A percentile compares a stretch with the other conserved stretches of the same genome.
Evolutionary conservation across 371 early-diverging fungal species (phyloP).

Genomic region (Apophysomyces variabilis): DNA sequence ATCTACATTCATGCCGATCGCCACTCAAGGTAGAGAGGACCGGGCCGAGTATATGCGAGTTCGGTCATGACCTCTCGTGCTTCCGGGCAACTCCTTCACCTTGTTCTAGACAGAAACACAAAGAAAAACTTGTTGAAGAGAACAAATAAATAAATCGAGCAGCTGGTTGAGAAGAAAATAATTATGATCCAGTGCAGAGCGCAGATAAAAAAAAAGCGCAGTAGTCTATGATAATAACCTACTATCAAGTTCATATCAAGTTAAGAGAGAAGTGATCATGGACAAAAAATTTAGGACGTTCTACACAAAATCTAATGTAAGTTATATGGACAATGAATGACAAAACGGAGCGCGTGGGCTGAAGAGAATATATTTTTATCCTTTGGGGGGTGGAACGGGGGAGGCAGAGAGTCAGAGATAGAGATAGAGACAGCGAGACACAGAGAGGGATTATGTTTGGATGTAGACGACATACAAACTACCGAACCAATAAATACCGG

Average conservation of each 20-base stretch:
- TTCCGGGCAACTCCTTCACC: conserved; percentile 1
- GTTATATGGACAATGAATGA: background rate
- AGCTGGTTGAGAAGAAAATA: conserved; percentile 6
- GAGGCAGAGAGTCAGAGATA: no score
- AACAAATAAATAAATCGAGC: conserved; percentile 7
- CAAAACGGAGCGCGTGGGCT: conserved; percentile 4
- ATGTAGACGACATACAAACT: conserved; percentile 6
- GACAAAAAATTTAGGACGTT: no score
- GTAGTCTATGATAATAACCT: background rate
- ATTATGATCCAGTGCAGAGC: conserved; percentile 8
- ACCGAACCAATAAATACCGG: conserved; percentile 10
- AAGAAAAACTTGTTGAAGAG: background rate
- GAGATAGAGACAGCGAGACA: no score
- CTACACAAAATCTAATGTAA: no score
- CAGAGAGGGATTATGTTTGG: background rate
- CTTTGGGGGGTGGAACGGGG: background rate
- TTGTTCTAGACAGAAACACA: conserved; percentile 9
- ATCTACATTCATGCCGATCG: conserved; percentile 4
- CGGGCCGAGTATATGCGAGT: background rate
- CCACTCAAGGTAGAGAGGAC: background rate
- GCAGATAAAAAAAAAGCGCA: conserved; percentile 1
- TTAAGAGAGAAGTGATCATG: no score
- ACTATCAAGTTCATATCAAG: no score
- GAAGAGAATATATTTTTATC: background rate
- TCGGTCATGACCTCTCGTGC: background rate